Conservation (phyloP, 306 rosid species). For the Glycine tomentella region DNA sequence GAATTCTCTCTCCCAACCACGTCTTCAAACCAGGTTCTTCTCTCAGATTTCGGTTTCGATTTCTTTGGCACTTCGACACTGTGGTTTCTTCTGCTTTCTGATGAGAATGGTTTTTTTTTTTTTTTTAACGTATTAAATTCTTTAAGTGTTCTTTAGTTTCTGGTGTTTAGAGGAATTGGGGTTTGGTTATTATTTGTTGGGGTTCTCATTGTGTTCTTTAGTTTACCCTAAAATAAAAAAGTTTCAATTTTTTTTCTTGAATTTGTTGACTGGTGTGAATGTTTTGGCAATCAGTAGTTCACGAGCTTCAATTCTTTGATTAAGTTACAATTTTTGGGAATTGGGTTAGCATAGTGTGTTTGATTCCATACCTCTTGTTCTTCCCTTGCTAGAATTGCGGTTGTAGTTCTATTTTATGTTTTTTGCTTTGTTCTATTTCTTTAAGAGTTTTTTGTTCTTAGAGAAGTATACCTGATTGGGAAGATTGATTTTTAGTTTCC, state of each 20-base stretch:
- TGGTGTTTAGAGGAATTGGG: not conserved
- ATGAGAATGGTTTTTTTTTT: not conserved
- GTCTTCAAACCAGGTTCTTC: conserved; percentile 66
- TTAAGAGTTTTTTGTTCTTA: not conserved
- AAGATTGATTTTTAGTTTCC: conserved; percentile 5
- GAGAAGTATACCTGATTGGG: not conserved
- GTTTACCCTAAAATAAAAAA: not conserved
- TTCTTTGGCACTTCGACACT: not conserved
- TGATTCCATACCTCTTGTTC: not conserved
- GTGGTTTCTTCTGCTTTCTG: not conserved
- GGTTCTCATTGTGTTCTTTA: not conserved
- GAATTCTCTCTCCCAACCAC: conserved; percentile 71
- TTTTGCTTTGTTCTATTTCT: not conserved
- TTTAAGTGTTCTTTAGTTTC: not conserved
- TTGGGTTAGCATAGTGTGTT: not conserved
- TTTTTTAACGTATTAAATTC: not conserved
- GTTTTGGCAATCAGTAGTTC: conserved; percentile 18
- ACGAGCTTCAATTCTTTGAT: conserved; percentile 30
- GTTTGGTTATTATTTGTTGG: not conserved
- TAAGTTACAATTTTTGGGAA: not conserved
- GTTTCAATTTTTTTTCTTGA: not conserved
- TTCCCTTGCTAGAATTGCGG: not conserved
- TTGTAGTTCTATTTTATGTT: not conserved
- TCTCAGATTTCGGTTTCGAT: not conserved
- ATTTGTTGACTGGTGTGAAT: not conserved